A percentile compares a stretch with the other conserved stretches of the same genome.
phyloP scores from a whole-genome alignment of 2,329 filamentous ascomycete genomes.

The Emergomyces pasteurianus region DNA sequence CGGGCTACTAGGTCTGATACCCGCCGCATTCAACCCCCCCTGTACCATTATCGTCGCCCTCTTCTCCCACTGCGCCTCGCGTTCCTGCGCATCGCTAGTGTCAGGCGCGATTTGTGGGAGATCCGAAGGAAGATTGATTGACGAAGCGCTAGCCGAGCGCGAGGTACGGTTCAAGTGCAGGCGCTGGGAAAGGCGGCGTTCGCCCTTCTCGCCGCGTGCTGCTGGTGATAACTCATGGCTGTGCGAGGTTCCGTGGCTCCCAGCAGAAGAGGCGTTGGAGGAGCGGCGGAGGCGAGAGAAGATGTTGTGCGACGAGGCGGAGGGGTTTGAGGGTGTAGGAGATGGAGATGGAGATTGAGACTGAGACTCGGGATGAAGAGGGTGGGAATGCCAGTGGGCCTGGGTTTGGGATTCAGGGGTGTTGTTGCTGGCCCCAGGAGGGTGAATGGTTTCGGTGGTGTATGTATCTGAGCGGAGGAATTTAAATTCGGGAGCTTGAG shows the following conservation, averaged over 20 bases:
- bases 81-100: slow-evolving; percentile 38
- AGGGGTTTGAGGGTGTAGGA: slow-evolving; percentile 7
- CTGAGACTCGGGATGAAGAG: neutral
- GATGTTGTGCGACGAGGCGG: slow-evolving; percentile 14
- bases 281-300: slow-evolving; percentile 23
- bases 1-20: slow-evolving; percentile 1
- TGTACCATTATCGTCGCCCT: slow-evolving; percentile 78
- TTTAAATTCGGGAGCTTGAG: slow-evolving; percentile 55
- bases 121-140: slow-evolving; percentile 64
- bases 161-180: slow-evolving; percentile 49
- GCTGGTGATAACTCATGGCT: neutral
- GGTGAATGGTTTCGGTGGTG: slow-evolving; percentile 65
- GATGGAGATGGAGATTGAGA: slow-evolving; percentile 8
- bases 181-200: slow-evolving; percentile 48
- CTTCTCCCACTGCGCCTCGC: slow-evolving; percentile 79
- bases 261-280: slow-evolving; percentile 10
- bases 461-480: slow-evolving; percentile 77
- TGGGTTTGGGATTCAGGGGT: neutral
- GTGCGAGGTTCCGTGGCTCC: neutral
- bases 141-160: slow-evolving; percentile 43
- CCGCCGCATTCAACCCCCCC: slow-evolving; percentile 34
- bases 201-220: slow-evolving; percentile 14
- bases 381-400: neutral
- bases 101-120: slow-evolving; percentile 58
- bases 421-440: slow-evolving; percentile 43